Percentiles rank a stretch among this genome's conserved stretches.
Evolutionary conservation across 2,329 filamentous ascomycete species (phyloP).

Genomic region (Talaromyces sp.): DNA sequence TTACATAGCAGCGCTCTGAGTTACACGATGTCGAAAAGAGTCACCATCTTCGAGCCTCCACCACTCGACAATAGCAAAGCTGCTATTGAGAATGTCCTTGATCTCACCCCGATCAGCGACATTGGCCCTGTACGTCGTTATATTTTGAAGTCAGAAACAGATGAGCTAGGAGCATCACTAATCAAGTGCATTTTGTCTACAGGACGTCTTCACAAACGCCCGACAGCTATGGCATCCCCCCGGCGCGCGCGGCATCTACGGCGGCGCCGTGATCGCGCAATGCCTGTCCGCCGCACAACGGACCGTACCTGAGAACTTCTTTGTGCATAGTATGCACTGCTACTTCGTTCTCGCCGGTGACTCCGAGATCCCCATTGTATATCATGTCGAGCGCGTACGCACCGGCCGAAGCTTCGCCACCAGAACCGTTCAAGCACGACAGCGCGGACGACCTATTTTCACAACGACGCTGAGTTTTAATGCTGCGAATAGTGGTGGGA

Average conservation of each 20-base stretch:
- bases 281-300: constrained; percentile 82
- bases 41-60: constrained; percentile 72
- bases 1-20: not conserved
- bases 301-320: constrained; percentile 77
- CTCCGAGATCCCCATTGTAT: constrained; percentile 79
- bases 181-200: not conserved
- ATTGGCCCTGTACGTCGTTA: constrained; percentile 58
- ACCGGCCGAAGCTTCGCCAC: constrained; percentile 89
- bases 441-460: constrained; percentile 86
- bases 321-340: constrained; percentile 95
- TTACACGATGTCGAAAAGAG: constrained; percentile 26
- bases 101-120: constrained; percentile 70
- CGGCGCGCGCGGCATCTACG: constrained; percentile 89
- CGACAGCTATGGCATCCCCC: constrained; percentile 88
- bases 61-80: constrained; percentile 70
- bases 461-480: constrained; percentile 92
- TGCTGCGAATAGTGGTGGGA: constrained; percentile 55
- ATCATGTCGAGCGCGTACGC: constrained; percentile 90
- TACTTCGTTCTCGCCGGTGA: constrained; percentile 96
- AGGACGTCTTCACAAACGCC: constrained; percentile 95
- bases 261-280: constrained; percentile 90
- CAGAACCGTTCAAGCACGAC: constrained; percentile 90
- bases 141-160: not conserved
- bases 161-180: not conserved
- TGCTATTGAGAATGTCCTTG: constrained; percentile 83